These are phyloP conservation scores for Xanthoceras sorbifolium DNA, from an alignment of 345 rosid genomes.

Conservation along the genomic window DNA sequence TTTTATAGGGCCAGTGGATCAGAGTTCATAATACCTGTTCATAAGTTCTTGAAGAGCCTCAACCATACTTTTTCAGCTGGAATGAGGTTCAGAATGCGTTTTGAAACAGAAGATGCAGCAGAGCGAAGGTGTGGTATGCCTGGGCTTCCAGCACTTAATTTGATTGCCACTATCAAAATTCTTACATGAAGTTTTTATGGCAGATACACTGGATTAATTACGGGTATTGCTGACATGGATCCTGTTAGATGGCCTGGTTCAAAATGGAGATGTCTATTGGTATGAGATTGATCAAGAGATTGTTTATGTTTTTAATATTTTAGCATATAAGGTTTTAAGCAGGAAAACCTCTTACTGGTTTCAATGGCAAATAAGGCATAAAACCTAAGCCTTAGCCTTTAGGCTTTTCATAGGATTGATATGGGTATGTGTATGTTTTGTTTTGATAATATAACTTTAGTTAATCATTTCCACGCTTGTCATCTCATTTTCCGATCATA, in stretches of 20 bases:
- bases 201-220: constrained; percentile 82
- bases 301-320: not conserved
- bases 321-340: not conserved
- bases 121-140: constrained; percentile 70
- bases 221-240: constrained; percentile 79
- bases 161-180: not conserved
- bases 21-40: constrained; percentile 67
- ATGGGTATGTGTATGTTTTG: not conserved
- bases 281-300: constrained; percentile 25
- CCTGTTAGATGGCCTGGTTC: constrained; percentile 93
- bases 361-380: not conserved
- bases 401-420: not conserved
- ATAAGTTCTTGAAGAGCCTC: constrained; percentile 76
- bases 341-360: not conserved
- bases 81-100: constrained; percentile 84
- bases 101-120: constrained; percentile 89
- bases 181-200: constrained; percentile 18
- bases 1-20: constrained; percentile 67
- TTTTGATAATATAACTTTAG: not conserved
- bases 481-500: not conserved
- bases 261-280: constrained; percentile 93
- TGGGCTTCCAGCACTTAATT: constrained; percentile 1
- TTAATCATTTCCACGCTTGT: not conserved
- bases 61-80: constrained; percentile 68
- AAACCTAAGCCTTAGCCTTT: not conserved